Base-by-base conservation (phyloP, 2,329 filamentous ascomycete genomes). In the Magnaporthales sp. region DNA sequence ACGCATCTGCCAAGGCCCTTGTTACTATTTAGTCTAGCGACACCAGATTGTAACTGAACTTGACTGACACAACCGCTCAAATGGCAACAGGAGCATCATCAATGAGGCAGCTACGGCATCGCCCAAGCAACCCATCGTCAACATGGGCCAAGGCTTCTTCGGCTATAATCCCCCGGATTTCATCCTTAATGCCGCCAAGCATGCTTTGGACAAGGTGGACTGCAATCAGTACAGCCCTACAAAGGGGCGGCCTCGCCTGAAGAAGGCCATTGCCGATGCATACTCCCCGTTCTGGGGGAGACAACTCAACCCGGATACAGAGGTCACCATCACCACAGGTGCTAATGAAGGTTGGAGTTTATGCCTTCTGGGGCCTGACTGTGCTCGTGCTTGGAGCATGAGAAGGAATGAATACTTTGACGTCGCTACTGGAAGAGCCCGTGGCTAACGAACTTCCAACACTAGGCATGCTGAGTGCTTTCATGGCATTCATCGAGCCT, bases 151-250 rank as follows among this genome's bases (percentile, higher is more conserved):
- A 74, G 86, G 86, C 66, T 92, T 92, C 83, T 93, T 92, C 72
- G 94, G 94, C 67, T 98, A 98, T 78, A 98, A 98, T 75, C 94
- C 94, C 67, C 94, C 94, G 8, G 79, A 89, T 46, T 98, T 97
- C 77, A 92, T 97, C 70, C 82, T 97, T 70, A 86, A 97, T 72
- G 95, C 95, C 58, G 95, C 95, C 65, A 98, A 97, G 79, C 82
- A 89, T 54, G 93, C 94, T 54, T 85, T 99, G 65, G 90, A 97
- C 74, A 86, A 88, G 65, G 94, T 99, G 26, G 95, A 98, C 71
- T 97, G 94, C 84, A 99, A 99, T 78, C 95, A 99, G 82, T 99
- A 99, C 83, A 94, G 93, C 26, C 95, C 93, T 2, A 97, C 95
- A 24, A 95, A 93, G 83, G 95, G 95, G 68, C 89, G 94, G 7